Evolutionary conservation across 1,284 basidiomycete species (phyloP), one percentile per base, ranked within the genome.

Genomic region (Flammula alnicola): DNA sequence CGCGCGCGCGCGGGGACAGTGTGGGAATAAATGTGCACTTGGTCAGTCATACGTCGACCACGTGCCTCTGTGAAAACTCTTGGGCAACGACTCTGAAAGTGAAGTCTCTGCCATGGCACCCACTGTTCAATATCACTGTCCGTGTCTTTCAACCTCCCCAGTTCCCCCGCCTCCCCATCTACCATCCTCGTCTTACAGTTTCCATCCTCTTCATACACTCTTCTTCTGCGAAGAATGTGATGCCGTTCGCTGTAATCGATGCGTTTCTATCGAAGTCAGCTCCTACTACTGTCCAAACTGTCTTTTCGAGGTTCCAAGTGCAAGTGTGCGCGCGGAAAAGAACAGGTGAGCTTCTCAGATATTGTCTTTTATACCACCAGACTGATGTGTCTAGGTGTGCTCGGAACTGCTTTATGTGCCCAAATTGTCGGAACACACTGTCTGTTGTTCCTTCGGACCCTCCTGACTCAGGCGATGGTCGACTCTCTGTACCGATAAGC

Each of bases 211-310:
- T 7, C 81, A 91, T 56, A 80, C 81, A 16, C 84, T 99, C 12
- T 97, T 94, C 73, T 99, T 98, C 69, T 99, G 97, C 70, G 95
- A 98, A 69, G 96, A 98, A 78, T 99, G 97, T 71, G 95, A 98
- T 67, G 87, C 90, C 1, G 83, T 99, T 33, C 77, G 95, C 47
- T 99, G 97, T 66, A 90, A 95, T 64, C 82, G 87, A 57, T 99
- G 97, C 62, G 91, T 97, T 6, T 83, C 86, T 4, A 75, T 93
- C 44, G 97, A 99, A 79, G 88, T 98, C 64, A 92, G 93, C 64
- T 92, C 91, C 45, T 98, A 98, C 71, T 98, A 93, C 67, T 99
- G 97, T 65, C 97, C 97, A 17, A 95, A 96, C 68, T 99, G 97
- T 67, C 78, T 98, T n/a, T 99, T 99, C 68, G 97, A 99, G 63